A percentile compares a stretch with the other conserved stretches of the same genome.
phyloP scores from a whole-genome alignment of 2,329 filamentous ascomycete species.

The Xenoacremonium recifei region DNA sequence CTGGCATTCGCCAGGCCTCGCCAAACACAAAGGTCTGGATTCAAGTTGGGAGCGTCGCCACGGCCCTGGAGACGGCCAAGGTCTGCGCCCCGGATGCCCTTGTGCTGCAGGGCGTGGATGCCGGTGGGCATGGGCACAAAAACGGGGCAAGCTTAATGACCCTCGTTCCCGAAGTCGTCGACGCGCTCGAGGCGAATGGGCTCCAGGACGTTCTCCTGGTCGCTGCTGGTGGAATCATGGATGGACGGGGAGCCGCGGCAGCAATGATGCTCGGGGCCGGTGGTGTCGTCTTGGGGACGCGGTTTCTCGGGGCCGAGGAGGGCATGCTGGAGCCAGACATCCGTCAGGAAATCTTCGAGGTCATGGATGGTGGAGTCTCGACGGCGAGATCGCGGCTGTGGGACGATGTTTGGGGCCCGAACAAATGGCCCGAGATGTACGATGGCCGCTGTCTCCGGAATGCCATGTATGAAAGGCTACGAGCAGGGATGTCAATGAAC shows the following conservation, averaged over 20 bases:
- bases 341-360: constrained; percentile 39
- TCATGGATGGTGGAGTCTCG: constrained; percentile 35
- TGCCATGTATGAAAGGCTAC: no score
- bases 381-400: constrained; percentile 43
- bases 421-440: no score
- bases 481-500: no score
- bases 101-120: constrained; percentile 52
- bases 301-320: constrained; percentile 54
- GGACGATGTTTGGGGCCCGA: constrained; percentile 44
- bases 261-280: constrained; percentile 49
- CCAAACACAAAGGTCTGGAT: constrained; percentile 49
- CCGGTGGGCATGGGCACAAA: constrained; percentile 50
- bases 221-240: constrained; percentile 52
- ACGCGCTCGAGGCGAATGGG: constrained; percentile 32
- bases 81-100: constrained; percentile 42
- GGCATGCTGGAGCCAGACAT: constrained; percentile 39
- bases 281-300: constrained; percentile 61
- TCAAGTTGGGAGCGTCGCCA: constrained; percentile 48
- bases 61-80: constrained; percentile 42
- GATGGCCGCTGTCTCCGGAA: no score
- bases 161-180: constrained; percentile 48
- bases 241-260: constrained; percentile 50
- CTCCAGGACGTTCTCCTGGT: constrained; percentile 49
- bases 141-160: constrained; percentile 45
- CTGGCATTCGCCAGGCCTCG: constrained; percentile 37